Base-by-base conservation (phyloP, 2,329 filamentous ascomycete genomes). In the Cladophialophora yegresii region DNA sequence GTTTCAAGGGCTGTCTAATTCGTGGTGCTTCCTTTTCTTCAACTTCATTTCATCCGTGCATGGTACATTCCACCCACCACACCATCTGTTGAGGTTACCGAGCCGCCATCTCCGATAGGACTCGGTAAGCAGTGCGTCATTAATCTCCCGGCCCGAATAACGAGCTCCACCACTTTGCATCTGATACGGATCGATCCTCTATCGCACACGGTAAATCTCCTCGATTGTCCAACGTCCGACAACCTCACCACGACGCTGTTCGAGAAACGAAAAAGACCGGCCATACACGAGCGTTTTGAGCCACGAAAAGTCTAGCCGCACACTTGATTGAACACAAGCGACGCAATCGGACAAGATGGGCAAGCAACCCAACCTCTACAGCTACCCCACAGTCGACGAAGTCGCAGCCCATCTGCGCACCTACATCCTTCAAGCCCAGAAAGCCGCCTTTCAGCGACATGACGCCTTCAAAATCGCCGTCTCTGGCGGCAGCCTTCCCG, bases 401-500 rank as follows among this genome's bases (percentile, higher is more conserved):
- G 87, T 99, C 71, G 91, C 92, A 22, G 81, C 84, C 40, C 88
- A 89, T 69, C 86, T 99, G 72, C 89, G 93, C 75, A 81, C 86
- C 72, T 97, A 96, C 79, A 82, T 98, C 72, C 84, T 97, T 72
- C 85, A 90, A 72, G 87, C 85, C 73, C 93, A 99, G 79, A 89
- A 88, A 73, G 85, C 88, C 65, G 92, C 92, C 64, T 80, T 98
- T 68, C 81, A 83, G 70, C 90, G 93, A 67, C 95, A 98, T 78
- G 84, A 85, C 68, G 84, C 84, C 75, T 98, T 99, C 85, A 93
- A 96, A 78, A 83, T 99, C 66, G 95, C 88, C 70, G 90, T 98
- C 7, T 98, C 93, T 0, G 95, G 95, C 71, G 95, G 95, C 72
- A 97, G 93, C 16, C 86, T 99, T 53, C 95, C 95, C 63, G 89